Base-by-base conservation (phyloP, 1,139 yeast genomes). In the Yamadazyma blattariae region DNA sequence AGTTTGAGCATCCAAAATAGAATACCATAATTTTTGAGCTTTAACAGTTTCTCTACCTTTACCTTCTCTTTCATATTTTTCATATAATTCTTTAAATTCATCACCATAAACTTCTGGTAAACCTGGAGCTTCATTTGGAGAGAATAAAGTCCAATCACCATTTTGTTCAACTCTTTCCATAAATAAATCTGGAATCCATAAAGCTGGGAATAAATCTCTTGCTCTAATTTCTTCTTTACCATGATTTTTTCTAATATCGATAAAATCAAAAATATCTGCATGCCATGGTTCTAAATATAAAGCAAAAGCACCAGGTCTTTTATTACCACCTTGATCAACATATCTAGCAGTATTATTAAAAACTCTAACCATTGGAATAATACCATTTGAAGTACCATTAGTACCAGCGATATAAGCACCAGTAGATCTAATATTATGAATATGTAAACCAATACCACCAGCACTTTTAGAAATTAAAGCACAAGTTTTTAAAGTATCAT, bases 301-400 rank as follows among this genome's bases (percentile, higher is more conserved):
- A 28, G 96, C 95, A 59, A 87, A 84, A 11, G 96, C 96, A 54
- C 96, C 96, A 2, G 96, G 96, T 56, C 96, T 78, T 62, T 88
- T 88, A 69, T 87, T 87, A 50, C 96, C 96, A 57, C 96, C 96
- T 67, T 87, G 96, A 53, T 87, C 96, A 33, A 87, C 96, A 51
- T 87, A 87, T 56, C 96, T 77, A 22, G 96, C 96, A 38, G 96
- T 86, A 64, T 86, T 86, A 71, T 87, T 87, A 70, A 77, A 87
- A 19, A 87, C 96, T 52, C 95, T 77, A 38, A 87, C 74, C 96
- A 87, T 87, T 32, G 96, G 96, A 41, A 87, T 81, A 44, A 87
- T 72, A 45, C 96, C 96, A 51, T 82, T 87, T 19, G 95, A 85
- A 24, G 90, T 82, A 51, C 96, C 96, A 54, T 86, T 87, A 14